Evolutionary conservation across 495 filamentous ascomycete species (phyloP).

Genomic region (Penicillium psychrofluorescens): DNA sequence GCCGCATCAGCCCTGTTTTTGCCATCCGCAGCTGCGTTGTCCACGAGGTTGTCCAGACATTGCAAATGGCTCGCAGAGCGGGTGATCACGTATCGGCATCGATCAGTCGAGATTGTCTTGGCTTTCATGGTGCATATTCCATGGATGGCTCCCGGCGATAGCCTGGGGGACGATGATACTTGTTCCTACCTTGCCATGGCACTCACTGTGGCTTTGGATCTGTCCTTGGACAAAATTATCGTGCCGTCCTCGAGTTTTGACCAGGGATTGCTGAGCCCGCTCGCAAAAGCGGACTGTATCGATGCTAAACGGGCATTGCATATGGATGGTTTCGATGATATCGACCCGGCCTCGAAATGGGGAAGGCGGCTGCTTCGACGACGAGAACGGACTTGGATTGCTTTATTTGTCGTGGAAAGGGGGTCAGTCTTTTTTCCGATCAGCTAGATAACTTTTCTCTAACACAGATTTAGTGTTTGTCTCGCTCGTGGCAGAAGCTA

Average conservation of each 20-base stretch:
- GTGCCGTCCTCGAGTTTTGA: slow-evolving; percentile 46
- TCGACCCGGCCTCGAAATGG: slow-evolving; percentile 51
- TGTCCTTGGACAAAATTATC: slow-evolving; percentile 63
- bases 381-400: slow-evolving; percentile 63
- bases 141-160: slow-evolving; percentile 64
- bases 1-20: slow-evolving; percentile 59
- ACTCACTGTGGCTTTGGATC: slow-evolving; percentile 57
- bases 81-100: slow-evolving; percentile 49
- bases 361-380: slow-evolving; percentile 54
- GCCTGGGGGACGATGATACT: slow-evolving; percentile 64
- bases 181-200: slow-evolving; percentile 65
- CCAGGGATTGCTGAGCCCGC: slow-evolving; percentile 35
- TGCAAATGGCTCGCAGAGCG: slow-evolving; percentile 55
- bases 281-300: slow-evolving; percentile 58
- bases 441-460: not conserved
- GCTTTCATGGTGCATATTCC: slow-evolving; percentile 74
- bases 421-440: slow-evolving; percentile 34
- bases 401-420: slow-evolving; percentile 65
- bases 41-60: slow-evolving; percentile 55
- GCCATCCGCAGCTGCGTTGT: slow-evolving; percentile 52
- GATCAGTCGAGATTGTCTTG: slow-evolving; percentile 65
- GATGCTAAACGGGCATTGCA: slow-evolving; percentile 55
- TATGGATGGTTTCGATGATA: slow-evolving; percentile 59
- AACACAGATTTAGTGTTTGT: slow-evolving; percentile 45
- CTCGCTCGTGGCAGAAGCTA: slow-evolving; percentile 62